A percentile compares a stretch with the other conserved stretches of the same genome.
These are phyloP conservation scores for Leishmania mexicana DNA, from an alignment of 208 protist genomes.

Conservation along the genomic window DNA sequence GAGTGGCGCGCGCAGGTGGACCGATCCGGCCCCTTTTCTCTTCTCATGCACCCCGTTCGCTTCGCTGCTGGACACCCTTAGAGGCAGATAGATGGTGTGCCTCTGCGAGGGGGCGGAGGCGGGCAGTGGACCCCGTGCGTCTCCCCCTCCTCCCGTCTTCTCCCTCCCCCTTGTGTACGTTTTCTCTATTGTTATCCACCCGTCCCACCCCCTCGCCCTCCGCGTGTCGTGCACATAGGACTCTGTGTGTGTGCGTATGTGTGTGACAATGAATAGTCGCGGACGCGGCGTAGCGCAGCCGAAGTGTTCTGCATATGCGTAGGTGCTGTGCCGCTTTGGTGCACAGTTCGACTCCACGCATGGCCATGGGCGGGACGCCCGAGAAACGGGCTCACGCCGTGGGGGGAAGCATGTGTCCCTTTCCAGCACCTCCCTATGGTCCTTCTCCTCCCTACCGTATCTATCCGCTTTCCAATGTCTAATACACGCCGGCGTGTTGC, in stretches of 20 bases:
- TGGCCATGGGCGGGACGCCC: background rate
- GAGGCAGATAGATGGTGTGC: background rate
- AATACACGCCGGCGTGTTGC: background rate
- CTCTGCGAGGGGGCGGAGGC: background rate
- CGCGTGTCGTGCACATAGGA: too few species aligned
- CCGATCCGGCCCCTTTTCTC: background rate
- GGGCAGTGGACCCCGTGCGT: background rate
- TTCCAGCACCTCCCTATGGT: background rate
- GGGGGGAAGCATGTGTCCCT: background rate
- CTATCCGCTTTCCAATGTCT: background rate
- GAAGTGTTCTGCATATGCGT: too few species aligned
- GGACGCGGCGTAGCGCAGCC: background rate
- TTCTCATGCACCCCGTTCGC: background rate
- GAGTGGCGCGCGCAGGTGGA: background rate
- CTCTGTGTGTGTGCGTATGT: too few species aligned
- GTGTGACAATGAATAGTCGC: background rate
- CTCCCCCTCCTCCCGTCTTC: background rate
- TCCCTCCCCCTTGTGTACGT: background rate
- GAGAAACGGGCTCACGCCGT: background rate
- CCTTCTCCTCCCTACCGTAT: background rate
- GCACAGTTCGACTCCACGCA: background rate
- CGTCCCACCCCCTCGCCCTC: too few species aligned
- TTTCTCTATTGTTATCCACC: too few species aligned
- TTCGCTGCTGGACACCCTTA: background rate
- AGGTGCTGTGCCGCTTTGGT: background rate